Conservation (phyloP, 257 asterid genomes). For the Vinca minor region DNA sequence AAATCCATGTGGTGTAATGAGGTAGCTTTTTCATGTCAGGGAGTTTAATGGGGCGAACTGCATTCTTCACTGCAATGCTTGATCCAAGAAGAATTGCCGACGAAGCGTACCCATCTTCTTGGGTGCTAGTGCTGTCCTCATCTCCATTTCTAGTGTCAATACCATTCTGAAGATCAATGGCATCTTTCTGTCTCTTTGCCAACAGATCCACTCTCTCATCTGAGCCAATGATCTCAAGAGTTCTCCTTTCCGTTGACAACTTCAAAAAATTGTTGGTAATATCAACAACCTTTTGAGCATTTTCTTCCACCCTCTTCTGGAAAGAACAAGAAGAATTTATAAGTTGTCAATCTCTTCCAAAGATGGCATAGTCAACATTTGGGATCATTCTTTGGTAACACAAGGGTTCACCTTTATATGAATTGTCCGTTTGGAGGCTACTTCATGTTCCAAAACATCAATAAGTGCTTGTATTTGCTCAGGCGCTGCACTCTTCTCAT, state of each 20-base stretch:
- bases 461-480: conserved; percentile 40
- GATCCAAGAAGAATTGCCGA: conserved; percentile 82
- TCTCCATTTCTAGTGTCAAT: conserved; percentile 54
- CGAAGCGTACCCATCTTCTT: conserved; percentile 83
- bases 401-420: conserved; percentile 55
- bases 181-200: conserved; percentile 85
- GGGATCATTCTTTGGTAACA: conserved; percentile 12
- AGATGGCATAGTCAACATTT: conserved; percentile 13
- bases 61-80: conserved; percentile 81
- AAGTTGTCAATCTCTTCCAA: neutral
- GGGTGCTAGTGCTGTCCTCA: conserved; percentile 56
- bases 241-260: conserved; percentile 54
- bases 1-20: conserved; percentile 78
- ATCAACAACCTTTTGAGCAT: conserved; percentile 47
- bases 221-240: conserved; percentile 30
- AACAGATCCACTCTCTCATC: conserved; percentile 55
- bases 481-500: conserved; percentile 34
- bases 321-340: conserved; percentile 11
- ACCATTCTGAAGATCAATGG: conserved; percentile 70
- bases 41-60: conserved; percentile 75
- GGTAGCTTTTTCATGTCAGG: conserved; percentile 61
- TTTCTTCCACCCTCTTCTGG: conserved; percentile 70
- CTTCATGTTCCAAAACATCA: conserved; percentile 51
- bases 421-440: conserved; percentile 45
- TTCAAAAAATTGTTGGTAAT: conserved; percentile 39